These are phyloP conservation scores for Striga hermonthica DNA, from an alignment of 305 asterid species.

Conservation along the genomic window DNA sequence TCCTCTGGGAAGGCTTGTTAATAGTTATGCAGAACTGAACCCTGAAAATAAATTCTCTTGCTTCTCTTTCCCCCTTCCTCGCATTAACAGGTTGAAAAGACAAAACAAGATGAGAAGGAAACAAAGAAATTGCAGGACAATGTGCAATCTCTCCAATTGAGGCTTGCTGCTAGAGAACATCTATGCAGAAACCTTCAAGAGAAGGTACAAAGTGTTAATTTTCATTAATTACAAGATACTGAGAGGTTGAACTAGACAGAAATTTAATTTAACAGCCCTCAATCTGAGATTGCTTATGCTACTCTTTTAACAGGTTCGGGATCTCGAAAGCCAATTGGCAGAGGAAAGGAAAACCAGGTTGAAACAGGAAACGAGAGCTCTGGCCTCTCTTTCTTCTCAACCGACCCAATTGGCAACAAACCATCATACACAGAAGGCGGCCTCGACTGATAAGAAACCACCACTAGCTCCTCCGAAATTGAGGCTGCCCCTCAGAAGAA, in stretches of 20 bases:
- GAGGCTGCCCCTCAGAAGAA: conserved; percentile 71
- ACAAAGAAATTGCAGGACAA: conserved; percentile 79
- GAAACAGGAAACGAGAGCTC: conserved; percentile 69
- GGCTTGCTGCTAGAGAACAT: conserved; percentile 78
- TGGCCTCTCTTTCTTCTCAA: conserved; percentile 56
- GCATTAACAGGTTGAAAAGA: conserved; percentile 76
- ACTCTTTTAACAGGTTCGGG: conserved; percentile 56
- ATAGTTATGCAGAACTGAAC: not conserved
- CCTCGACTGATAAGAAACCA: conserved; percentile 56
- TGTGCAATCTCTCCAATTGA: conserved; percentile 68
- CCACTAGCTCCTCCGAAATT: conserved; percentile 68
- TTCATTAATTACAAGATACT: not conserved
- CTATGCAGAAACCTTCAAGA: conserved; percentile 76
- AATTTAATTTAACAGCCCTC: conserved; percentile 1
- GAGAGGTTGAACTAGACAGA: not conserved
- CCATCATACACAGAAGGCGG: conserved; percentile 48
- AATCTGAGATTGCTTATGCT: conserved; percentile 21
- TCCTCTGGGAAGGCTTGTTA: conserved; percentile 1
- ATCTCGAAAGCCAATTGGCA: conserved; percentile 78
- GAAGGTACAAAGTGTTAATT: conserved; percentile 46
- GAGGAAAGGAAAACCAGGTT: conserved; percentile 77
- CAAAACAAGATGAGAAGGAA: conserved; percentile 91
- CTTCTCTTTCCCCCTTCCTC: conserved; percentile 6
- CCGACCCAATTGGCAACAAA: conserved; percentile 35
- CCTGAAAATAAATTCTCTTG: conserved; percentile 22